phyloP scores from a whole-genome alignment of 2,329 filamentous ascomycete genomes.

The Drechslerella dactyloides region DNA sequence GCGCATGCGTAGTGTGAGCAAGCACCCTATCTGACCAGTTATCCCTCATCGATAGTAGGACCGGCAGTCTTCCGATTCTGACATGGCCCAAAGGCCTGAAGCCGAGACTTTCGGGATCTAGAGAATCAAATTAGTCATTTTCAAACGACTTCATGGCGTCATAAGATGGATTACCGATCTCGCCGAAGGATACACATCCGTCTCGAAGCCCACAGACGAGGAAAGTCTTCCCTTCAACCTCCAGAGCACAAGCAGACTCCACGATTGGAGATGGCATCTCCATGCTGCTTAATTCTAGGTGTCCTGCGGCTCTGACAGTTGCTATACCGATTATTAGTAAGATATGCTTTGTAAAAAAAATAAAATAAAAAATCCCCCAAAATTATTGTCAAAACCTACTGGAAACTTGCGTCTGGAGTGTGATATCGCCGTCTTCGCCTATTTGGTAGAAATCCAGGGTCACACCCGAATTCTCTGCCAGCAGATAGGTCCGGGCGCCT shows the following conservation, averaged over 20 bases:
- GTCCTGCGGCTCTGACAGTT: constrained; percentile 28
- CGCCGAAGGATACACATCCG: constrained; percentile 58
- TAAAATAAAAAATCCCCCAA: too few species aligned
- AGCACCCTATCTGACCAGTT: constrained; percentile 18
- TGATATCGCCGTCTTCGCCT: neutral
- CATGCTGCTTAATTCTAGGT: constrained; percentile 17
- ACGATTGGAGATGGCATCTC: constrained; percentile 50
- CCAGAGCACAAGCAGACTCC: constrained; percentile 52
- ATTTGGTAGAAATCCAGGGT: constrained; percentile 29
- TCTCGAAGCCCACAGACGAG: constrained; percentile 61
- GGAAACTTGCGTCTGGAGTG: constrained; percentile 7
- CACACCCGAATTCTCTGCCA: constrained; percentile 17
- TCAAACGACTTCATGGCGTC: neutral
- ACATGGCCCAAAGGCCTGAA: constrained; percentile 14
- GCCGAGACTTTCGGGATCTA: constrained; percentile 18
- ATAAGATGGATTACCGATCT: constrained; percentile 23
- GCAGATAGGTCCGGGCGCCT: neutral
- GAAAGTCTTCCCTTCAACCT: constrained; percentile 42
- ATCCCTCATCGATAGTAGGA: constrained; percentile 30
- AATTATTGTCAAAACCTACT: too few species aligned
- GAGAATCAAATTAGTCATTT: neutral
- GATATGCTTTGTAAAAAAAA: neutral
- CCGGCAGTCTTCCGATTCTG: constrained; percentile 34
- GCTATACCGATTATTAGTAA: constrained; percentile 36
- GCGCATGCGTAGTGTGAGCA: constrained; percentile 35